Conservation (phyloP, 106 monocot species). For the Dendrobium chrysotoxum region DNA sequence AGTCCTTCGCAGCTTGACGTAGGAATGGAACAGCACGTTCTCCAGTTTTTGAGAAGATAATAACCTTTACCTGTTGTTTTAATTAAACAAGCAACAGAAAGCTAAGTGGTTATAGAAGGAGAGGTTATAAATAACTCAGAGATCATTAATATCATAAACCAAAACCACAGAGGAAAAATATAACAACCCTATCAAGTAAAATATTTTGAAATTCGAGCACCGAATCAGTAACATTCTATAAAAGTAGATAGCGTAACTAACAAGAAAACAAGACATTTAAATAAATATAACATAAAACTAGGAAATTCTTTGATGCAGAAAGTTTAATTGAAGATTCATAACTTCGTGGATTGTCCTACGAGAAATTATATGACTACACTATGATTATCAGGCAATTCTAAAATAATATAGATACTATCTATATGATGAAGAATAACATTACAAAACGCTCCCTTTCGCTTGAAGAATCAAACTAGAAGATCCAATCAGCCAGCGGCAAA, state of each 20-base stretch:
- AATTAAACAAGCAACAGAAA: background rate
- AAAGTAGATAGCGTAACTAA: background rate
- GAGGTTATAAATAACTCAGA: background rate
- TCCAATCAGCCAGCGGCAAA: too few species aligned
- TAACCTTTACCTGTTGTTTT: conserved; percentile 64
- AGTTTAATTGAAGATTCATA: background rate
- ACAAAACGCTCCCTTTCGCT: too few species aligned
- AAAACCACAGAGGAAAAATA: background rate
- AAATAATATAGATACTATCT: background rate
- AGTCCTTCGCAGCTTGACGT: conserved; percentile 70
- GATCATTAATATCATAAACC: background rate
- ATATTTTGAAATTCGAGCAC: background rate
- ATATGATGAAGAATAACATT: too few species aligned
- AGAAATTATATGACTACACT: background rate
- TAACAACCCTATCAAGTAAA: background rate
- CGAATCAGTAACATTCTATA: background rate
- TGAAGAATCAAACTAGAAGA: too few species aligned
- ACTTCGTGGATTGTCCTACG: background rate
- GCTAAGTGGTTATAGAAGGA: background rate
- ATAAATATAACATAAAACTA: background rate
- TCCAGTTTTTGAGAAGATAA: conserved; percentile 85
- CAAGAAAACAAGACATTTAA: background rate
- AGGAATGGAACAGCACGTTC: conserved; percentile 85
- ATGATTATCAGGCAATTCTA: background rate
- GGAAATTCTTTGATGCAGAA: background rate